Percentiles rank a stretch among this genome's conserved stretches.
Evolutionary conservation across 2,329 filamentous ascomycete genomes (phyloP).

Genomic region (Elsinoe perseae): DNA sequence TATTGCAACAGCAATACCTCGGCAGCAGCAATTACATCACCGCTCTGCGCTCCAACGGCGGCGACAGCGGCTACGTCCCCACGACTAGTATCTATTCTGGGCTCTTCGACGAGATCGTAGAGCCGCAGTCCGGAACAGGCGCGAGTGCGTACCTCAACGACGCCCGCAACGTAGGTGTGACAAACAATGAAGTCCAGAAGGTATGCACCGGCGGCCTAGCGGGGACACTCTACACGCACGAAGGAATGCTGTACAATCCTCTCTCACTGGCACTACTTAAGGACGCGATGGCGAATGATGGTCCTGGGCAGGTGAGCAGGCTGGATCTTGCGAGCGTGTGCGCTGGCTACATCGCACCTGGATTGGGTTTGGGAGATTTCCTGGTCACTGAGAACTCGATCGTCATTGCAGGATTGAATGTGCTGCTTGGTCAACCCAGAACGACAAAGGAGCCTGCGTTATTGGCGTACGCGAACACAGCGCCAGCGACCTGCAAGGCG

Average conservation of each 20-base stretch:
- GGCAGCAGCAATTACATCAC: conserved; percentile 36
- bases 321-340: conserved; percentile 39
- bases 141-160: conserved; percentile 44
- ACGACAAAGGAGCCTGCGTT: conserved; percentile 33
- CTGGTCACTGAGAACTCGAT: conserved; percentile 40
- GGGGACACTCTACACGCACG: conserved; percentile 44
- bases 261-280: conserved; percentile 39
- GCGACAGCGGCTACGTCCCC: conserved; percentile 48
- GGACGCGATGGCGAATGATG: conserved; percentile 44
- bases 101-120: conserved; percentile 44
- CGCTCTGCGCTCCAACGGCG: conserved; percentile 37
- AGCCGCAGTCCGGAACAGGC: conserved; percentile 40
- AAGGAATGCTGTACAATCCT: conserved; percentile 44
- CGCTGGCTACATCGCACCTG: conserved; percentile 30
- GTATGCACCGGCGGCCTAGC: conserved; percentile 36
- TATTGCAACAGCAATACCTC: conserved; percentile 42
- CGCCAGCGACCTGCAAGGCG: not conserved
- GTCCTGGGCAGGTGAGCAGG: conserved; percentile 36
- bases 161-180: conserved; percentile 39
- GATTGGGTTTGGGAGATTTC: conserved; percentile 39
- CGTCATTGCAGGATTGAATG: conserved; percentile 32
- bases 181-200: conserved; percentile 44
- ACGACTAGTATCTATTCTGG: conserved; percentile 48
- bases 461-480: not conserved
- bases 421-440: conserved; percentile 31